phyloP scores from a whole-genome alignment of 2,329 filamentous ascomycete species.

The Aspergillus jensenii region DNA sequence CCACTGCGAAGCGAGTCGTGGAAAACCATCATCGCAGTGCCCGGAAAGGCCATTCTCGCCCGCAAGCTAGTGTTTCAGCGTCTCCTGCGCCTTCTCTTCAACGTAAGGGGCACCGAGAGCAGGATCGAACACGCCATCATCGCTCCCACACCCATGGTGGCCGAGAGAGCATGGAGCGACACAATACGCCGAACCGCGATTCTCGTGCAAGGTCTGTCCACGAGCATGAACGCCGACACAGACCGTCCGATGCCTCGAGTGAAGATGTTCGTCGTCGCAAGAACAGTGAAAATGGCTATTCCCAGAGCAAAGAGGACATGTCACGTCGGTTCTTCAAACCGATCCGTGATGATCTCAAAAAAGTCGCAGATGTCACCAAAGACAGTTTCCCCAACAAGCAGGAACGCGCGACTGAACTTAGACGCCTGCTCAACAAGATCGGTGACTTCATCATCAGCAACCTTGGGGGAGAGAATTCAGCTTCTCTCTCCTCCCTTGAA shows the following conservation, averaged over 20 bases:
- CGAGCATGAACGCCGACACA: constrained; percentile 35
- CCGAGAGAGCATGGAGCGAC: constrained; percentile 44
- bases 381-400: constrained; percentile 45
- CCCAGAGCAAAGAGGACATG: constrained; percentile 37
- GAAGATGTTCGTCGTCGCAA: constrained; percentile 38
- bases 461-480: constrained; percentile 38
- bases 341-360: constrained; percentile 43
- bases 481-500: constrained; percentile 42
- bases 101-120: constrained; percentile 44
- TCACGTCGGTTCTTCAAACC: constrained; percentile 48
- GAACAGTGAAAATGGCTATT: constrained; percentile 38
- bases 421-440: constrained; percentile 45
- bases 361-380: constrained; percentile 47
- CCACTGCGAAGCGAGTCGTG: constrained; percentile 72
- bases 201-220: constrained; percentile 36
- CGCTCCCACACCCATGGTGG: constrained; percentile 41
- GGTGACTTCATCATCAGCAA: constrained; percentile 47
- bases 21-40: constrained; percentile 96
- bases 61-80: constrained; percentile 42
- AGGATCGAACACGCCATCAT: constrained; percentile 42
- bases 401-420: constrained; percentile 44
- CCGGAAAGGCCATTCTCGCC: constrained; percentile 61
- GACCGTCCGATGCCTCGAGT: constrained; percentile 33
- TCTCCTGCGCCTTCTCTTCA: constrained; percentile 45
- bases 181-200: constrained; percentile 43